Evolutionary conservation across 495 filamentous ascomycete species (phyloP).

Genomic region (Podospora anserina): DNA sequence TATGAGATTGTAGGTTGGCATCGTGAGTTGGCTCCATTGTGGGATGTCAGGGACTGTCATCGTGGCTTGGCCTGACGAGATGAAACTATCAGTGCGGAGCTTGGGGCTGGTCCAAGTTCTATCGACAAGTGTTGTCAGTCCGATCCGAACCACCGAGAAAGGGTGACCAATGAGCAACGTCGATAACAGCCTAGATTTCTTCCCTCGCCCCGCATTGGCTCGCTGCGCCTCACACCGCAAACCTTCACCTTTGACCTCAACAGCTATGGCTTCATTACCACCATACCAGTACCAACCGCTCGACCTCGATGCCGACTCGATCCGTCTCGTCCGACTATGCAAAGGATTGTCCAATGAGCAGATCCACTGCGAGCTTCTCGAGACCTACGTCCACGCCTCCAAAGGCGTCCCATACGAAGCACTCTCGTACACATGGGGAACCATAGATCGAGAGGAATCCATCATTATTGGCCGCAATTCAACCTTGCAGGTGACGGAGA

Average conservation of each 20-base stretch:
- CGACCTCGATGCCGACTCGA: neutral
- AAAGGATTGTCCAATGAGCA: neutral
- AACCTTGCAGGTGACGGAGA: neutral
- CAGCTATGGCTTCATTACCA: neutral
- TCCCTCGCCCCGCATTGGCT: neutral
- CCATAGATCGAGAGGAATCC: neutral
- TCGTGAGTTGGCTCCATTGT: no score
- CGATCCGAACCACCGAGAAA: no score
- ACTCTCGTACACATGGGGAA: constrained; percentile 8
- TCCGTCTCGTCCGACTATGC: constrained; percentile 5
- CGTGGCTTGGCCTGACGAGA: no score
- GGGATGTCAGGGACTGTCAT: no score
- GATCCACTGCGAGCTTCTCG: constrained; percentile 12
- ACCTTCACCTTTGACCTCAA: neutral
- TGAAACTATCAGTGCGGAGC: no score
- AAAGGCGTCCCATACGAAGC: constrained; percentile 5
- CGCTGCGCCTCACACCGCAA: neutral
- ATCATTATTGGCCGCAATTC: neutral
- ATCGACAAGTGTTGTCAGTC: no score
- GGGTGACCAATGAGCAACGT: neutral
- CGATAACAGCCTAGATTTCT: neutral
- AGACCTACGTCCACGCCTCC: constrained; percentile 2
- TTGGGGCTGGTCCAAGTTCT: no score
- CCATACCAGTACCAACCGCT: constrained; percentile 4
- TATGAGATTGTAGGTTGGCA: no score